Percentiles rank a stretch among this genome's conserved stretches.
Conservation (phyloP, 2,329 filamentous ascomycete genomes). For the Nigrospora osmanthi region DNA sequence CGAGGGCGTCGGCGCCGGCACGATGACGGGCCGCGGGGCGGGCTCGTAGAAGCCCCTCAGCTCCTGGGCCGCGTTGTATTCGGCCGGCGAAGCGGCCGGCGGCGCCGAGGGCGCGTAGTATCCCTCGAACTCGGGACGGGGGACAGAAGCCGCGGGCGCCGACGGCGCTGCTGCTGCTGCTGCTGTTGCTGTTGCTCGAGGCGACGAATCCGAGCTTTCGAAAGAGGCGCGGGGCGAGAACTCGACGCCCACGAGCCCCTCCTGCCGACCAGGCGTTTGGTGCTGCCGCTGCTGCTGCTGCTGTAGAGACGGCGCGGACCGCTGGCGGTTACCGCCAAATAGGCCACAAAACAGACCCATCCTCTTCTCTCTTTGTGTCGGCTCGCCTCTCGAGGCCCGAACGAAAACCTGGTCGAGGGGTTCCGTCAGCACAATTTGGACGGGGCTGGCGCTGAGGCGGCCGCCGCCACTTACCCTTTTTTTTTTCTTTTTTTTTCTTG, state of each 20-base stretch:
- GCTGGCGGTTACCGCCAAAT: not conserved
- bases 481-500: too few species aligned
- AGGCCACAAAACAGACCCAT: slow-evolving; percentile 5
- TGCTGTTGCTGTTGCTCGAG: not conserved
- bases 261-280: not conserved
- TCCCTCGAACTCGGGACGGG: slow-evolving; percentile 12
- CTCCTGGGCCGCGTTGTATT: slow-evolving; percentile 5
- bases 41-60: slow-evolving; percentile 13
- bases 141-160: not conserved
- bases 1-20: not conserved
- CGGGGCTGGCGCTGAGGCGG: too few species aligned
- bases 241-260: slow-evolving; percentile 10
- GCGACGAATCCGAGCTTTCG: slow-evolving; percentile 7
- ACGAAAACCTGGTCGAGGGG: too few species aligned
- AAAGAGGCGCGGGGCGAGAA: slow-evolving; percentile 13
- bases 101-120: slow-evolving; percentile 13
- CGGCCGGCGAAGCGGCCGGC: not conserved
- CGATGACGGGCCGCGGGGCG: not conserved
- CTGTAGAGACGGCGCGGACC: not conserved
- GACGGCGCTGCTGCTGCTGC: not conserved
- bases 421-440: too few species aligned
- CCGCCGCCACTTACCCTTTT: not conserved
- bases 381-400: not conserved
- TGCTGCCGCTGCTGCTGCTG: not conserved
- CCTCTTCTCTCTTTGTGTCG: not conserved